Evolutionary conservation across 306 rosid species (phyloP).

Genomic region (Cicer cuneatum): DNA sequence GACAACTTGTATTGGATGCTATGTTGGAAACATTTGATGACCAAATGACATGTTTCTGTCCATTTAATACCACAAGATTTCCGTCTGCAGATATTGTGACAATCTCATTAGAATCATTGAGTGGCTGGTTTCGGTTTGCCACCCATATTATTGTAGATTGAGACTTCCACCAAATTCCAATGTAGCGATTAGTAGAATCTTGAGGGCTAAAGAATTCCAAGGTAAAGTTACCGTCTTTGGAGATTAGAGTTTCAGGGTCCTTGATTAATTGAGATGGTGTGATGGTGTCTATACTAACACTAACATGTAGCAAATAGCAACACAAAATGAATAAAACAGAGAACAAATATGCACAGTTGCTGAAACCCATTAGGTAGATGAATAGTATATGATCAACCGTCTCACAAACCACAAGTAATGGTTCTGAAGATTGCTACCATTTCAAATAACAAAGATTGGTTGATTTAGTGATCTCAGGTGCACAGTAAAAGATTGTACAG

Average conservation of each 20-base stretch:
- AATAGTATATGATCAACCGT: neutral
- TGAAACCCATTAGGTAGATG: neutral
- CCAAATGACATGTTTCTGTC: constrained; percentile 41
- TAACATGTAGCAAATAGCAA: neutral
- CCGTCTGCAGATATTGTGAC: constrained; percentile 38
- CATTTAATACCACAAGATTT: constrained; percentile 44
- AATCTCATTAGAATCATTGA: constrained; percentile 35
- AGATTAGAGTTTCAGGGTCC: constrained; percentile 32
- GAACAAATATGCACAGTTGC: neutral
- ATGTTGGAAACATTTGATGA: constrained; percentile 45
- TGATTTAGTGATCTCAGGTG: neutral
- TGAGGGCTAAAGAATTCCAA: constrained; percentile 40
- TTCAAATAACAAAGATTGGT: neutral
- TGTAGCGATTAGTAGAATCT: constrained; percentile 18
- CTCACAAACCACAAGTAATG: neutral
- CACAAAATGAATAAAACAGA: neutral
- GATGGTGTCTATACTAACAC: neutral
- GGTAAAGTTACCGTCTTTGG: constrained; percentile 35
- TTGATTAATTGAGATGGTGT: constrained; percentile 35
- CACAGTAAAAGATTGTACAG: neutral
- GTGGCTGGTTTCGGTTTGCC: constrained; percentile 44
- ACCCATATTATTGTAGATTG: constrained; percentile 38
- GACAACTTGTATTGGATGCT: constrained; percentile 20
- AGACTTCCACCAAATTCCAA: constrained; percentile 34
- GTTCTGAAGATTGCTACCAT: neutral